Evolutionary conservation across 768 basidiomycete genomes (phyloP).

Genomic region (Stropharia rugosoannulata): DNA sequence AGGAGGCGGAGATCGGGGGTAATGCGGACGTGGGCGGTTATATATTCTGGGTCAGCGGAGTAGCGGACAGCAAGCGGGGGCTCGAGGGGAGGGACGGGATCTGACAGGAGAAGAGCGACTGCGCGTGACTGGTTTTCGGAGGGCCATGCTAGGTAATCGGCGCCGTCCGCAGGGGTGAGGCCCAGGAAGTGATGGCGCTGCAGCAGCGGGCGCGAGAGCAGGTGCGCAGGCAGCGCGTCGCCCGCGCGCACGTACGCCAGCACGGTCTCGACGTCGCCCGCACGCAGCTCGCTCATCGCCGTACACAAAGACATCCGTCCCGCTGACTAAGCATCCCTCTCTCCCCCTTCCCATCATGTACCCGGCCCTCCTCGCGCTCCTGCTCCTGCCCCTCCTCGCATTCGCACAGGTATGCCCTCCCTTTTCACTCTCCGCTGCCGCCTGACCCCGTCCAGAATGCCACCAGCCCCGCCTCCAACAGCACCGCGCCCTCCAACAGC

Average conservation of each 20-base stretch:
- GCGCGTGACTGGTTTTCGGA: conserved; percentile 26
- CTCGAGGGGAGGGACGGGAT: conserved; percentile 16
- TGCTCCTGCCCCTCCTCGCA: conserved; percentile 38
- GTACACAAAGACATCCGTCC: conserved; percentile 16
- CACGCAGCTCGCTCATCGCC: conserved; percentile 9
- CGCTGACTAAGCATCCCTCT: conserved; percentile 26
- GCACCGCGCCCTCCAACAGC: not conserved
- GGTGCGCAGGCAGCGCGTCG: conserved; percentile 54
- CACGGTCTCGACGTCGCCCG: conserved; percentile 21
- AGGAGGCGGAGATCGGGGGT: conserved; percentile 53
- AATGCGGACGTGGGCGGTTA: conserved; percentile 58
- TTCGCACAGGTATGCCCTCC: conserved; percentile 38
- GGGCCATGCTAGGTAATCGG: conserved; percentile 71
- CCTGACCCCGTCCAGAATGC: conserved; percentile 7
- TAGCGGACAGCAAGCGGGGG: conserved; percentile 28
- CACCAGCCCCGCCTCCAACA: not conserved
- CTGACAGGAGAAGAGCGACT: conserved; percentile 14
- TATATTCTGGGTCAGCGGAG: conserved; percentile 46
- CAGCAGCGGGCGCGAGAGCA: conserved; percentile 56
- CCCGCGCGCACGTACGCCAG: conserved; percentile 56
- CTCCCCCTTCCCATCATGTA: conserved; percentile 28
- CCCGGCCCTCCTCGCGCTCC: conserved; percentile 30
- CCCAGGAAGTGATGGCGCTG: conserved; percentile 68
- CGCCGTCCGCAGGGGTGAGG: conserved; percentile 46
- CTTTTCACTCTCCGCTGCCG: not conserved